Conservation (phyloP, 2,329 filamentous ascomycete genomes). For the Elsinoe arachidis region DNA sequence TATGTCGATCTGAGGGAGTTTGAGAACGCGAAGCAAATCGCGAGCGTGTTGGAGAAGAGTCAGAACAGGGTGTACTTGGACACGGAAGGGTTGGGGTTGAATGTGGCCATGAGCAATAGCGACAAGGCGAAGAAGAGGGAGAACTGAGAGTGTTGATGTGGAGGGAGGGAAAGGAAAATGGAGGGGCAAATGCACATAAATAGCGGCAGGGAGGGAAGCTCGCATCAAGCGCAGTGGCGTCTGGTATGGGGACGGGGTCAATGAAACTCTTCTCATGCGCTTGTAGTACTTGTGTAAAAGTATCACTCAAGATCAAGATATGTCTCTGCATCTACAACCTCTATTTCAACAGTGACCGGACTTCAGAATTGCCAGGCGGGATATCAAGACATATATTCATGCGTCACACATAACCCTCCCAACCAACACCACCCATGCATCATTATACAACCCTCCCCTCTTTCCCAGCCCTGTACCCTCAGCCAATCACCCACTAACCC, state of each 20-base stretch:
- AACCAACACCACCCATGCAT: background rate
- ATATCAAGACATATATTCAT: background rate
- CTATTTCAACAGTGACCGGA: background rate
- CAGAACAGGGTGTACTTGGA: constrained; percentile 94
- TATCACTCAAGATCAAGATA: background rate
- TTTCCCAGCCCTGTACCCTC: no score
- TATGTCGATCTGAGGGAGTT: constrained; percentile 98
- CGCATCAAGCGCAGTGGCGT: constrained; percentile 1
- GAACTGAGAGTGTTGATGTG: background rate
- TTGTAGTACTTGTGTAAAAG: background rate
- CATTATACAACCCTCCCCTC: no score
- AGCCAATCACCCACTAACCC: constrained; percentile 29
- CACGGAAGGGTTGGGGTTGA: constrained; percentile 79
- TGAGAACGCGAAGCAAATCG: constrained; percentile 87
- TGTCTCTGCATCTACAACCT: no score
- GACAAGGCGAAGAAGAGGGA: constrained; percentile 27
- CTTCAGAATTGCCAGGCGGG: no score
- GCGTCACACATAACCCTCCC: background rate
- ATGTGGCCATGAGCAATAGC: constrained; percentile 50
- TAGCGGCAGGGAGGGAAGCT: background rate
- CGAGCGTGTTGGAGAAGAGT: constrained; percentile 77
- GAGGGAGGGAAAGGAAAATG: background rate
- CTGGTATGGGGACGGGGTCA: background rate
- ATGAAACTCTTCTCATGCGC: constrained; percentile 4
- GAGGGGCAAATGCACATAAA: background rate